These are phyloP conservation scores for Gossypium trilobum DNA, from an alignment of 441 rosid genomes.

Conservation along the genomic window DNA sequence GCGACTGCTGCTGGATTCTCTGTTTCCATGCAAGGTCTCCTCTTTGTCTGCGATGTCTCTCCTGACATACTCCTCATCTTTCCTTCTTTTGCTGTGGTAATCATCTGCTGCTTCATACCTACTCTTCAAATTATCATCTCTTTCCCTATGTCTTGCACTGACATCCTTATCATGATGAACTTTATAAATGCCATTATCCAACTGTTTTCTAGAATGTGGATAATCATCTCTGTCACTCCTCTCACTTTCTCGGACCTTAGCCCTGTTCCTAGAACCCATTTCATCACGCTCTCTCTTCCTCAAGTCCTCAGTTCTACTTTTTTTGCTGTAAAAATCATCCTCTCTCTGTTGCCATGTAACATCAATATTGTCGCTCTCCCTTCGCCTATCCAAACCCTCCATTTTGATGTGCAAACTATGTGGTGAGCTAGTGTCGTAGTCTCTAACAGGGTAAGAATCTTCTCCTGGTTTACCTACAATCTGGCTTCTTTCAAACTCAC, in stretches of 20 bases:
- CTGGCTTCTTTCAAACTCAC: slow-evolving; percentile 53
- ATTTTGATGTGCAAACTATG: slow-evolving; percentile 35
- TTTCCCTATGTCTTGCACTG: slow-evolving; percentile 45
- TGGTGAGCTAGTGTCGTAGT: slow-evolving; percentile 39
- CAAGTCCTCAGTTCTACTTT: slow-evolving; percentile 53
- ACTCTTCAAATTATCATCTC: slow-evolving; percentile 50
- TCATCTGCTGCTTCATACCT: slow-evolving; percentile 55
- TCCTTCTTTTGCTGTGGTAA: slow-evolving; percentile 65
- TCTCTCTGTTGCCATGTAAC: slow-evolving; percentile 56
- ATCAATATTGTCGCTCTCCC: slow-evolving; percentile 55
- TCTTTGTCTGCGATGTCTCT: slow-evolving; percentile 61
- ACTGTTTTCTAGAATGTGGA: slow-evolving; percentile 52
- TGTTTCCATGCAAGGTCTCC: slow-evolving; percentile 46
- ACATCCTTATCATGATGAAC: slow-evolving; percentile 51
- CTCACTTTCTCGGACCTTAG: slow-evolving; percentile 58
- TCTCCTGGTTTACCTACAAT: slow-evolving; percentile 43
- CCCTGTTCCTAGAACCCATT: slow-evolving; percentile 53
- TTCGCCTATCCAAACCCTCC: slow-evolving; percentile 57
- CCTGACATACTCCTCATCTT: slow-evolving; percentile 62
- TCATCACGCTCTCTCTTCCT: slow-evolving; percentile 72
- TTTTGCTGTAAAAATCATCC: slow-evolving; percentile 50
- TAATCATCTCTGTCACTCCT: slow-evolving; percentile 61
- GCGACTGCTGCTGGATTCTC: slow-evolving; percentile 52
- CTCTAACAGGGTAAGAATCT: slow-evolving; percentile 47
- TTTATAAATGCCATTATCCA: slow-evolving; percentile 61